Evolutionary conservation across 768 basidiomycete species (phyloP), one percentile per base, ranked within the genome.

Genomic region (Pleurotus citrinopileatus): DNA sequence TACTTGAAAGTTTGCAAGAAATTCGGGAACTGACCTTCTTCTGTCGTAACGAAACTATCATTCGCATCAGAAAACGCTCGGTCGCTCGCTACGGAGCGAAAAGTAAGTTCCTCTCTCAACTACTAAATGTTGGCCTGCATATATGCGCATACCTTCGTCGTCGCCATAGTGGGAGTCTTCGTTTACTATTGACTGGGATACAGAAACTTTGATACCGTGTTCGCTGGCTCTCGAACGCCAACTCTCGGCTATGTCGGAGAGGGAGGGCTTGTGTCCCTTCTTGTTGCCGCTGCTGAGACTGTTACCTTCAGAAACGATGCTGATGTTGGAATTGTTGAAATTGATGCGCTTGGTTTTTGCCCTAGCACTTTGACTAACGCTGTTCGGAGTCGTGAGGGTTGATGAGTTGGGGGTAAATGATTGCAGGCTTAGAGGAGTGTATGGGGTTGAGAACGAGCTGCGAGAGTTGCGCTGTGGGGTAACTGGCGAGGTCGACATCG

Each of bases 221-320:
- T 87, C 84, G 55, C 73, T 82, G 47, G 87, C 85, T 46, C 87
- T 75, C 26, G 79, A 83, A 53, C 88, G 78, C 89, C 89, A 91
- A 64, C 81, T 88, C 28, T 79, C 76, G 3, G 84, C 79, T 34
- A 83, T 77, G 64, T 86, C 82, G 13, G 82, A 80, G 20, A 83
- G 71, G 61, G 76, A 78, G 15, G 48, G 15, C 59, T 75, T 73
- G 59, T 77, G 77, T 15, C 42, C 65, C 56, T 38, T 53, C 38
- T 50, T 55, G 55, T 59, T 56, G 51, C 48, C 55, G 54, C 20
- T n/a, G 26, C 8, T 44, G 22, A 51, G 7, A 9, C 48, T 23
- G 23, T 44, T 23, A 25, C 53, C 51, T 19, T 54, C 34, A 23
- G 34, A 37, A 27, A 46, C 43, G 32, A 54, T 45, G 51, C 47